These are phyloP conservation scores for Ormosia emarginata DNA, from an alignment of 306 rosid genomes.

Conservation along the genomic window DNA sequence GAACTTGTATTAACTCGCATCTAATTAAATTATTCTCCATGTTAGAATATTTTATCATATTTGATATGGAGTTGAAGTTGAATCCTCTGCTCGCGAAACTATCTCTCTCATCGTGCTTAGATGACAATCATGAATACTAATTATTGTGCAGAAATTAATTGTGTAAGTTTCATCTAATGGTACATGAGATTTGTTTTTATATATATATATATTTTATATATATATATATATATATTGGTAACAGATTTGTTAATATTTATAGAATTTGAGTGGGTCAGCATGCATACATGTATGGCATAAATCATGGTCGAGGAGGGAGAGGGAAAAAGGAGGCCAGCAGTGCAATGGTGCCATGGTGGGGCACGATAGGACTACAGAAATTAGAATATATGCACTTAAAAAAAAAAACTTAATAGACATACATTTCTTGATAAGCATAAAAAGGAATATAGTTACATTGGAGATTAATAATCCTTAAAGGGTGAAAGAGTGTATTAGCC, in stretches of 20 bases:
- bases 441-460: neutral
- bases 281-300: constrained; percentile 9
- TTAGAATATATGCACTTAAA: constrained; percentile 4
- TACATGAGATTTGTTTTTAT: neutral
- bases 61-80: neutral
- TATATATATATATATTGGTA: too few relatives aligned
- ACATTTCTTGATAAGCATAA: neutral
- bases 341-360: constrained; percentile 2
- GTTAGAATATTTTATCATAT: neutral
- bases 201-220: too few relatives aligned
- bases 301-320: neutral
- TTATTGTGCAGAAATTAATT: neutral
- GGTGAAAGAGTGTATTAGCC: neutral
- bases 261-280: constrained; percentile 13
- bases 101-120: constrained; percentile 18
- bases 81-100: neutral
- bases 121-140: constrained; percentile 16
- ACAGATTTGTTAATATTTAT: neutral
- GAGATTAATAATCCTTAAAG: neutral
- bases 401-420: neutral
- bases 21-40: neutral
- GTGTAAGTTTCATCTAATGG: neutral
- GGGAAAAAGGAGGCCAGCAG: neutral
- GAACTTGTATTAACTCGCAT: neutral
- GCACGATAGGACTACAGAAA: neutral